phyloP scores from a whole-genome alignment of 176 grass and related monocot genomes.

The Aegilops sharonensis region DNA sequence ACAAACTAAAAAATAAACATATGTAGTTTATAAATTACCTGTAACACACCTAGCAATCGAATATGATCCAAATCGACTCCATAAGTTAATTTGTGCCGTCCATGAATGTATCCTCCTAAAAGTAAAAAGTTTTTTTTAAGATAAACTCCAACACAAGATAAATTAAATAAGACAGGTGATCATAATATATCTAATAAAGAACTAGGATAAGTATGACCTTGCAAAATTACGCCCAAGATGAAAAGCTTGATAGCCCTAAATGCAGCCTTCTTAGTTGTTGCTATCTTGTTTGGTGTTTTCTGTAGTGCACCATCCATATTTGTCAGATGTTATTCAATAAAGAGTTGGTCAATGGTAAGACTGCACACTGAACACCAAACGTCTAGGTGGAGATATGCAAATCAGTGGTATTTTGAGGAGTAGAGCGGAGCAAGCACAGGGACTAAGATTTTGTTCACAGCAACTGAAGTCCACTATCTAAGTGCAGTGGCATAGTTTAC shows the following conservation, averaged over 20 bases:
- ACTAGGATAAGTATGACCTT: slow-evolving; percentile 60
- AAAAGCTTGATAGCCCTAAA: slow-evolving; percentile 82
- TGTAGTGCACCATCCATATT: slow-evolving; percentile 39
- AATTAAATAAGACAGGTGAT: slow-evolving; percentile 12
- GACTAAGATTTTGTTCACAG: not conserved
- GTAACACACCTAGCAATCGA: slow-evolving; percentile 81
- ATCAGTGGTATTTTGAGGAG: not conserved
- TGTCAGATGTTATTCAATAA: slow-evolving; percentile 29
- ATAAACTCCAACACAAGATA: not conserved
- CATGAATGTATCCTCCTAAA: slow-evolving; percentile 96
- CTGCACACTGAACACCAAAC: not conserved
- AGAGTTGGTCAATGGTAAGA: not conserved
- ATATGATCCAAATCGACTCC: slow-evolving; percentile 78
- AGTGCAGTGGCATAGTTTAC: not conserved
- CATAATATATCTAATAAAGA: not conserved
- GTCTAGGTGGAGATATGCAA: not conserved
- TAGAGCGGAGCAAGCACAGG: not conserved
- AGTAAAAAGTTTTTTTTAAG: not conserved
- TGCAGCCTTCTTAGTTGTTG: slow-evolving; percentile 71
- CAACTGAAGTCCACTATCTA: slow-evolving; percentile 3
- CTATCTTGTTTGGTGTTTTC: slow-evolving; percentile 73
- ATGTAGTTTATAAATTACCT: slow-evolving; percentile 43
- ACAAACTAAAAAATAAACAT: slow-evolving; percentile 15
- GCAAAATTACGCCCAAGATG: slow-evolving; percentile 77
- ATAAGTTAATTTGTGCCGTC: slow-evolving; percentile 73